Base-by-base conservation (phyloP, 2,329 filamentous ascomycete species). In the Fusarium brevicatenulatum region DNA sequence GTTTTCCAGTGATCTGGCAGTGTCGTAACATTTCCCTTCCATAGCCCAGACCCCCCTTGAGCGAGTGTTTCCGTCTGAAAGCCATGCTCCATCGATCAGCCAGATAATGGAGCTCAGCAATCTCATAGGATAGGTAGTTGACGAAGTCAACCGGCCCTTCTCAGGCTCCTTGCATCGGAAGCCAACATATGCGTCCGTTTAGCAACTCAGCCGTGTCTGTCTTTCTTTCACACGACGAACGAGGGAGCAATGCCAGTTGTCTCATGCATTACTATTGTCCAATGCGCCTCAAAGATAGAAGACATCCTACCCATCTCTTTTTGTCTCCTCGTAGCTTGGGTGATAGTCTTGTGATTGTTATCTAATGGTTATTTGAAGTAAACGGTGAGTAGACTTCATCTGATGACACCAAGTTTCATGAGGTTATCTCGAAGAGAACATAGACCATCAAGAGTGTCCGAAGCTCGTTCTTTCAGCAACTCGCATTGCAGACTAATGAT, bases 1-100 rank as follows among this genome's bases (percentile, higher is more conserved):
- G 2, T 75, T 87, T 5, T 80, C 89, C 5, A 79, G 89, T 18
- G 19, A 40, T n/a, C 19, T 3, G 7, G 19, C 13, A 40, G 19
- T 10, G 7, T 40, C 50, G 8, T 18, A 40, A 18, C 19, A 8
- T 12, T n/a, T 28, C 7, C 28, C 9, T 54, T 15, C 7, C 15
- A 5, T n/a, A 18, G 19, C 19, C 18, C 10, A 4, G 2, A 30
- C 18, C 5, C 23, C 2, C 10, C 34, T 54, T 11, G 15, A 3
- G 4, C 8, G 8, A 7, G 23, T 66, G 30, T 39, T 30, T 42
- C 18, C 30, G 34, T 47, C 5, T 18, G 36, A 30, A 25, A 37
- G 53, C 23, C 60, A 68, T 32, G 44, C 49, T 28, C 57, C 28
- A 39, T 60, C 62, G n/a, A 28, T 7, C 5, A 8, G 23, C 7